These are phyloP conservation scores for Dryas integrifolia DNA, from an alignment of 331 rosid species.

Conservation along the genomic window DNA sequence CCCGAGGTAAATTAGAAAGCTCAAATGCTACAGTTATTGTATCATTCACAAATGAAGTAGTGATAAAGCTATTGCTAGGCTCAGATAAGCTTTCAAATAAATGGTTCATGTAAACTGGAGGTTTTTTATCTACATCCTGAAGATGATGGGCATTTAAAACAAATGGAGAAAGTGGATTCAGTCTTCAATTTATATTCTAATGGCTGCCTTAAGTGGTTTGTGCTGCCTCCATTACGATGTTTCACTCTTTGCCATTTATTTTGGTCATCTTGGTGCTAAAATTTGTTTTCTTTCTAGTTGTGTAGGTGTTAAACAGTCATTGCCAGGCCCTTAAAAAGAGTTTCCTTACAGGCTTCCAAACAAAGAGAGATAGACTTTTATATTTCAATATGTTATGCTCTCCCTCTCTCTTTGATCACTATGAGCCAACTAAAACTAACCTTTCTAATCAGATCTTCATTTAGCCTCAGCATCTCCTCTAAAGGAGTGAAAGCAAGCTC, in stretches of 20 bases:
- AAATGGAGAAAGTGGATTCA: background rate
- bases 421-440: slow-evolving; percentile 32
- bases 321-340: background rate
- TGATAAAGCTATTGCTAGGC: background rate
- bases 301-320: background rate
- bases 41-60: background rate
- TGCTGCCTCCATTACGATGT: background rate
- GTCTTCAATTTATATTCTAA: background rate
- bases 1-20: slow-evolving; percentile 1
- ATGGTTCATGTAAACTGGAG: background rate
- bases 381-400: background rate
- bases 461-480: slow-evolving; percentile 81
- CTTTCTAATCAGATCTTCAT: slow-evolving; percentile 94
- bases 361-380: background rate
- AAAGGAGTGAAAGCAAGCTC: slow-evolving; percentile 91
- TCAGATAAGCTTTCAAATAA: background rate
- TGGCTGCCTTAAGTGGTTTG: background rate
- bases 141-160: background rate
- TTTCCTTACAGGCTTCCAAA: background rate
- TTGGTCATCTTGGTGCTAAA: background rate
- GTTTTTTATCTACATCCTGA: background rate
- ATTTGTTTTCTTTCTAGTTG: background rate
- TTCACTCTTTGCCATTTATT: background rate
- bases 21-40: background rate
- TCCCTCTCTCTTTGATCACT: background rate